phyloP scores from a whole-genome alignment of 331 rosid species.

The Quercus lobata region DNA sequence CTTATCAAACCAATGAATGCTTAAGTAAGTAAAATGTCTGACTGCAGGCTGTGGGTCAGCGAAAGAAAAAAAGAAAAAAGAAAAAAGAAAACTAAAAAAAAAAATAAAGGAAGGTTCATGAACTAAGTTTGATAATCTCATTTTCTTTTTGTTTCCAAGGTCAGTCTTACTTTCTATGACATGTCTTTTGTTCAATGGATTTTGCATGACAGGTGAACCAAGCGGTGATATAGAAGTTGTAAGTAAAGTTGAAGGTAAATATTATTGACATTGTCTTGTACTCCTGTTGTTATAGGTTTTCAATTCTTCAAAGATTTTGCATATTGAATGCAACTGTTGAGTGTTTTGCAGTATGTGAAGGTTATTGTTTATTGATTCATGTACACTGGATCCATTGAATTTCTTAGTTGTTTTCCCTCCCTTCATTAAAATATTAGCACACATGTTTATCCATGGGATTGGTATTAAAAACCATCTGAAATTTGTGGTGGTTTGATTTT shows the following conservation, averaged over 20 bases:
- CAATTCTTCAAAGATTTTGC: not conserved
- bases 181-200: constrained; percentile 14
- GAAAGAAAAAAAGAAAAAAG: too few relatives aligned
- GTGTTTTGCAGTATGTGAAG: not conserved
- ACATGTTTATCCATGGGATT: not conserved
- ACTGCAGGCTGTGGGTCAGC: not conserved
- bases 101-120: not conserved
- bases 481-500: not conserved
- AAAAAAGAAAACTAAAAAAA: not conserved
- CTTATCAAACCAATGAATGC: constrained; percentile 1
- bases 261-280: not conserved
- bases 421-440: not conserved
- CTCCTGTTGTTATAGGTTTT: not conserved
- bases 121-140: not conserved
- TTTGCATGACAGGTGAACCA: constrained; percentile 58
- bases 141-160: not conserved
- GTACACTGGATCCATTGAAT: not conserved
- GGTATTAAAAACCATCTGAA: not conserved
- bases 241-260: constrained; percentile 72
- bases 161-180: not conserved
- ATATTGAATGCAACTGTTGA: not conserved
- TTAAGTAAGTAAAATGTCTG: not conserved
- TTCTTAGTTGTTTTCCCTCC: not conserved
- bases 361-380: not conserved
- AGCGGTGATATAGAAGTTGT: constrained; percentile 41